Percentiles rank a stretch among this genome's conserved stretches.
These are phyloP conservation scores for Trichoderma semiorbis DNA, from an alignment of 2,329 filamentous ascomycete species.

Conservation along the genomic window DNA sequence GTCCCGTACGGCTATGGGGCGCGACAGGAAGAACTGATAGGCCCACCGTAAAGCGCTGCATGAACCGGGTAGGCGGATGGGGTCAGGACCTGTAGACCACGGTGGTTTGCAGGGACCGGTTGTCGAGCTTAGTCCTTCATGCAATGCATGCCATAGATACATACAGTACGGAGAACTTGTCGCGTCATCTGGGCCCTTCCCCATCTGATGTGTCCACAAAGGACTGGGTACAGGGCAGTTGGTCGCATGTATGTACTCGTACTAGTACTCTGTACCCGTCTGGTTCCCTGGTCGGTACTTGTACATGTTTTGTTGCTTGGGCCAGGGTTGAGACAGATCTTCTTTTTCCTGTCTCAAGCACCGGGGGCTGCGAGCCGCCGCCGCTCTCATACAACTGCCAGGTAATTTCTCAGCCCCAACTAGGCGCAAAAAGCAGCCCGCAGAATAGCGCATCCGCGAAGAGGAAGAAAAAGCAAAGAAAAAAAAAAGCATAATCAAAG, in stretches of 20 bases:
- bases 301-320: background rate
- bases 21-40: background rate
- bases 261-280: background rate
- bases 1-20: background rate
- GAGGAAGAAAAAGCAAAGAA: background rate
- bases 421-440: constrained; percentile 23
- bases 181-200: constrained; percentile 13
- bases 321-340: constrained; percentile 12
- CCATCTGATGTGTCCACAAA: constrained; percentile 13
- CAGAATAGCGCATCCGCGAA: constrained; percentile 11
- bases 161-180: constrained; percentile 15
- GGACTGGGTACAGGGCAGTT: background rate
- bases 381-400: background rate
- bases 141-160: constrained; percentile 26
- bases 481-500: background rate
- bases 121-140: constrained; percentile 21
- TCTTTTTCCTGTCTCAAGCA: background rate
- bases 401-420: background rate
- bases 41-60: constrained; percentile 17
- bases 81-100: background rate
- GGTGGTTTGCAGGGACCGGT: constrained; percentile 19
- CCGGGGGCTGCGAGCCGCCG: background rate
- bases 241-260: background rate
- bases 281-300: background rate
- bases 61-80: constrained; percentile 19